phyloP scores from a whole-genome alignment of 805 yeast genomes.

The Candida peoriensis region DNA sequence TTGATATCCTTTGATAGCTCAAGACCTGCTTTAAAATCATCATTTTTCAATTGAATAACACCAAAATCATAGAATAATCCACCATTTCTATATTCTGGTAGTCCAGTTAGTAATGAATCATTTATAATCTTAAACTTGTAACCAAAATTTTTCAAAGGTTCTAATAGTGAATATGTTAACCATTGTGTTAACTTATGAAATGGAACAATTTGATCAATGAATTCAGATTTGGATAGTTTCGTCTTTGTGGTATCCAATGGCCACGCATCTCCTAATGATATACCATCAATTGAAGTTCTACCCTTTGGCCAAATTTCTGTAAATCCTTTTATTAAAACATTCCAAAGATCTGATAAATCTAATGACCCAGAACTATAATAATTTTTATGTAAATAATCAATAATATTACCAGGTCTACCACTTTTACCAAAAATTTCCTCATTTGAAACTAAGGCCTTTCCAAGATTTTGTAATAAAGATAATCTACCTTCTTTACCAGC shows the following conservation, averaged over 20 bases:
- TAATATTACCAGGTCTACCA: conserved; percentile 49
- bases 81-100: conserved; percentile 80
- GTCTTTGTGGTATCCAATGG: conserved; percentile 30
- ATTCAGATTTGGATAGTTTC: conserved; percentile 15
- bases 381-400: conserved; percentile 38
- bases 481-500: conserved; percentile 53
- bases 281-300: conserved; percentile 44
- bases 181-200: conserved; percentile 66
- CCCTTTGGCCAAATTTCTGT: conserved; percentile 60
- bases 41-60: conserved; percentile 43
- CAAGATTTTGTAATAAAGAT: conserved; percentile 40
- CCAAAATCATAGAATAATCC: conserved; percentile 57
- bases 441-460: conserved; percentile 37
- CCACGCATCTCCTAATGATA: conserved; percentile 63
- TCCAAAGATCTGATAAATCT: conserved; percentile 48
- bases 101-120: conserved; percentile 82
- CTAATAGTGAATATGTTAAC: conserved; percentile 56
- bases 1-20: conserved; percentile 26
- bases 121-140: conserved; percentile 50
- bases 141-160: conserved; percentile 45
- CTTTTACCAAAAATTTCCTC: conserved; percentile 40
- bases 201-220: conserved; percentile 43
- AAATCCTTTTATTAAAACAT: conserved; percentile 49
- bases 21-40: conserved; percentile 33
- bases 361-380: conserved; percentile 21